Evolutionary conservation across 2,329 filamentous ascomycete genomes (phyloP), one percentile per base, ranked within the genome.

Genomic region (Phyllosticta capitalensis): DNA sequence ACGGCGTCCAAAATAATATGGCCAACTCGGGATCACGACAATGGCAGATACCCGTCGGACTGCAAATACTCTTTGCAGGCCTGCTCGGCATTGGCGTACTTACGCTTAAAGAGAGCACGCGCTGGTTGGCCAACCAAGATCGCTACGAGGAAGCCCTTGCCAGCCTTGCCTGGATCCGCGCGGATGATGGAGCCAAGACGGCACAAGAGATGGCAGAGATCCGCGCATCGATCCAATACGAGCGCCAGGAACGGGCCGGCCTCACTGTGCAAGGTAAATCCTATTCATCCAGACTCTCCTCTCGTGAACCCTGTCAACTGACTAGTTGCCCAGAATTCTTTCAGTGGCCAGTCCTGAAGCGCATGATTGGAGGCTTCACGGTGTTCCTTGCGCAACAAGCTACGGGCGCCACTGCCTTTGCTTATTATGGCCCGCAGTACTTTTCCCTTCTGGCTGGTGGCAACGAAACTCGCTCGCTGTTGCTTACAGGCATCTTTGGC

Each of bases 51-150:
- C 81, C 80, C 1, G 75, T 83, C 57, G 80, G 77, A 0, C 63
- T 72, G 12, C 70, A 72, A 55, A 66, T 69, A 59, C 59, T 71
- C 19, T 68, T 70, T n/a, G 69, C 64, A 1, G 63, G 67, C 17
- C 54, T 70, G 22, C 66, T 72, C 19, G 66, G 69, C 54, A 54
- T 66, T 52, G 67, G 65, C 55, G 67, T 71, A 64, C 59, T 70
- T 54, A 68, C 69, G 28, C 58, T 67, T 5, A 62, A 64, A n/a
- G 62, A 67, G 28, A 85, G 77, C 54, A 85, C 85, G 1, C 78
- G 86, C 49, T 88, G 85, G 85, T 74, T 88, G 3, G 85, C 85
- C 9, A 78, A 79, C 17, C 78, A 83, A 63, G 84, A 83, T 62
- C 77, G 81, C 0, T 83, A 83, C 74, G 83, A 86, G n/a, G 80